Percentiles rank a stretch among this genome's conserved stretches.
These are phyloP conservation scores for Euphrasia arctica DNA, from an alignment of 305 asterid species.

Conservation along the genomic window DNA sequence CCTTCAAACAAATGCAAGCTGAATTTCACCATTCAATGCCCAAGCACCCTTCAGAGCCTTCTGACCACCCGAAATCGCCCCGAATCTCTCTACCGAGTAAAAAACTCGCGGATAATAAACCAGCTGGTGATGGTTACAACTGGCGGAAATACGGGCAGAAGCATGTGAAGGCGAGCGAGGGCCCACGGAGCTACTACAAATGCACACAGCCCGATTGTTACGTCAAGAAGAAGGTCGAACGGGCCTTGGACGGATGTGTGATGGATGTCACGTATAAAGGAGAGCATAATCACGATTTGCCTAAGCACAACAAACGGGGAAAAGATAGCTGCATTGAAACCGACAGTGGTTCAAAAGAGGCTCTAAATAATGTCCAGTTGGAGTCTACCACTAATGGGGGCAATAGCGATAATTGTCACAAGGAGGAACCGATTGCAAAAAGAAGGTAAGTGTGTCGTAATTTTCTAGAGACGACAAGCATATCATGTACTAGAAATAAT, in stretches of 20 bases:
- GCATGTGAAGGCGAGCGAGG: constrained; percentile 73
- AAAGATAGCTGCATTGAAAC: constrained; percentile 36
- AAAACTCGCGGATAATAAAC: constrained; percentile 45
- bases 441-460: constrained; percentile 42
- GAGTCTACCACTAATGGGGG: not conserved
- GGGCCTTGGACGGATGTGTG: constrained; percentile 54
- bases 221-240: constrained; percentile 79
- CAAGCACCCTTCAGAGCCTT: constrained; percentile 28
- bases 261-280: constrained; percentile 78
- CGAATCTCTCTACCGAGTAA: constrained; percentile 45
- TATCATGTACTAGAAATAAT: too few relatives aligned
- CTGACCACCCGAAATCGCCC: constrained; percentile 31
- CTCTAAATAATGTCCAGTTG: constrained; percentile 1
- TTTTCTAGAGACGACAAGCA: too few relatives aligned
- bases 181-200: constrained; percentile 83
- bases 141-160: constrained; percentile 97
- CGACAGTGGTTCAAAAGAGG: constrained; percentile 28
- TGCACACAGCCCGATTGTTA: constrained; percentile 63
- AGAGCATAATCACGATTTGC: constrained; percentile 72
- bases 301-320: constrained; percentile 43
- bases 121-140: constrained; percentile 79
- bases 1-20: constrained; percentile 56
- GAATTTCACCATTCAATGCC: constrained; percentile 44
- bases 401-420: constrained; percentile 34
- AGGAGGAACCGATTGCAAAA: constrained; percentile 60